These are phyloP conservation scores for Tylopilus sp. DNA, from an alignment of 1,284 basidiomycete genomes.

Conservation along the genomic window DNA sequence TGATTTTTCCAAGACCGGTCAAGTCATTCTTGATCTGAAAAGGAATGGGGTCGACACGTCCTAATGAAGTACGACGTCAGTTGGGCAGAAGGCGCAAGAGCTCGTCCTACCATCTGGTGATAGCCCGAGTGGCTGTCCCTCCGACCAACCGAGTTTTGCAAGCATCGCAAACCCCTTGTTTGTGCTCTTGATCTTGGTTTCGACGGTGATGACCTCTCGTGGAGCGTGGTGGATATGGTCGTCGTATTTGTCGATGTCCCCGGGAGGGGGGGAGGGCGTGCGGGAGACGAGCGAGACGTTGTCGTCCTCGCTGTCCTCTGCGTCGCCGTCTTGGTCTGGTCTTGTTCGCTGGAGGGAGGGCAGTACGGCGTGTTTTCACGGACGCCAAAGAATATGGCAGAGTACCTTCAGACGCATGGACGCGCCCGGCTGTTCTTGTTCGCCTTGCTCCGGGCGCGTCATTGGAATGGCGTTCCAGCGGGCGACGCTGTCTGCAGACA, in stretches of 20 bases:
- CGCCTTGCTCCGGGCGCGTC: slow-evolving; percentile 35
- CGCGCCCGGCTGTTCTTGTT: slow-evolving; percentile 17
- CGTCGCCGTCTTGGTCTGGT: slow-evolving; percentile 39
- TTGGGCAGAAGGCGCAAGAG: not conserved
- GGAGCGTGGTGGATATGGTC: slow-evolving; percentile 53
- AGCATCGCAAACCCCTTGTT: slow-evolving; percentile 81
- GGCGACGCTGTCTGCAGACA: slow-evolving; percentile 64
- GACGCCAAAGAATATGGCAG: slow-evolving; percentile 46
- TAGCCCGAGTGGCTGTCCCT: slow-evolving; percentile 74
- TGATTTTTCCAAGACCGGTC: slow-evolving; percentile 74
- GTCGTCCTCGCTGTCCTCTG: slow-evolving; percentile 53
- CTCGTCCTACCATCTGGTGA: slow-evolving; percentile 60
- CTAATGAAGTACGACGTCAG: slow-evolving; percentile 37
- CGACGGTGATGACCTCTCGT: slow-evolving; percentile 70
- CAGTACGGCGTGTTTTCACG: slow-evolving; percentile 44
- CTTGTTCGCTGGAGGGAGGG: slow-evolving; percentile 61
- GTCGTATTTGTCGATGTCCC: slow-evolving; percentile 63
- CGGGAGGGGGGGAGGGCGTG: slow-evolving; percentile 57
- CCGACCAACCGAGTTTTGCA: slow-evolving; percentile 76
- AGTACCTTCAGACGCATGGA: slow-evolving; percentile 61
- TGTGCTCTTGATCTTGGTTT: slow-evolving; percentile 70
- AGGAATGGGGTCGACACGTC: slow-evolving; percentile 76
- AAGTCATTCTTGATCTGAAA: slow-evolving; percentile 74
- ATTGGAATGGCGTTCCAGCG: slow-evolving; percentile 72
- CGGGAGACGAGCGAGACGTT: slow-evolving; percentile 70